Conservation (phyloP, 768 basidiomycete species). For the Lactarius hatsudake region DNA sequence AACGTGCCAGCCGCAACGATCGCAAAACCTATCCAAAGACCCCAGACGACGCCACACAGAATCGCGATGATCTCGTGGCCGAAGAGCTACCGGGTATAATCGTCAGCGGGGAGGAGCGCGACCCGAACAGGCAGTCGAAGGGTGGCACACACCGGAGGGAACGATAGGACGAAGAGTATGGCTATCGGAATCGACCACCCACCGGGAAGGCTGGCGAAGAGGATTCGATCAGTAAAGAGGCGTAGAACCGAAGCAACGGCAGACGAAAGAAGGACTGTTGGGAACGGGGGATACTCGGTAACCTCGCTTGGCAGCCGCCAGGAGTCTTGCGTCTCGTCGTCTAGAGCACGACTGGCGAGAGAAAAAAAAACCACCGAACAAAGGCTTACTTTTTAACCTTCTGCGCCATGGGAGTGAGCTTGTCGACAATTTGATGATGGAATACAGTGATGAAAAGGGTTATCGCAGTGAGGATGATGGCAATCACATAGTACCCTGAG, state of each 20-base stretch:
- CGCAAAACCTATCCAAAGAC: constrained; percentile 79
- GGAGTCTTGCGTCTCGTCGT: neutral
- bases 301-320: neutral
- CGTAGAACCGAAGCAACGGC: neutral
- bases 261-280: constrained; percentile 13
- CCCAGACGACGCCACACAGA: constrained; percentile 89
- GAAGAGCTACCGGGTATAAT: constrained; percentile 55
- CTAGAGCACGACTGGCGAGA: neutral
- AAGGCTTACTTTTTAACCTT: constrained; percentile 59
- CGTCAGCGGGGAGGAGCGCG: neutral
- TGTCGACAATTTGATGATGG: constrained; percentile 59
- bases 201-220: constrained; percentile 41
- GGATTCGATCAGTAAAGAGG: neutral
- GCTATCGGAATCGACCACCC: constrained; percentile 82
- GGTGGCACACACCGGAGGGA: constrained; percentile 64
- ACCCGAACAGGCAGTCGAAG: neutral
- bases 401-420: constrained; percentile 62
- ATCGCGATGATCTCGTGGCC: constrained; percentile 91
- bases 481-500: constrained; percentile 38
- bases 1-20: constrained; percentile 85
- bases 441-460: constrained; percentile 43
- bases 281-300: constrained; percentile 9
- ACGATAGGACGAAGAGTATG: constrained; percentile 79
- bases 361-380: neutral
- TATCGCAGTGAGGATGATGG: constrained; percentile 33